phyloP scores from a whole-genome alignment of 176 grass and related monocot species.

The Paspalum notatum region DNA sequence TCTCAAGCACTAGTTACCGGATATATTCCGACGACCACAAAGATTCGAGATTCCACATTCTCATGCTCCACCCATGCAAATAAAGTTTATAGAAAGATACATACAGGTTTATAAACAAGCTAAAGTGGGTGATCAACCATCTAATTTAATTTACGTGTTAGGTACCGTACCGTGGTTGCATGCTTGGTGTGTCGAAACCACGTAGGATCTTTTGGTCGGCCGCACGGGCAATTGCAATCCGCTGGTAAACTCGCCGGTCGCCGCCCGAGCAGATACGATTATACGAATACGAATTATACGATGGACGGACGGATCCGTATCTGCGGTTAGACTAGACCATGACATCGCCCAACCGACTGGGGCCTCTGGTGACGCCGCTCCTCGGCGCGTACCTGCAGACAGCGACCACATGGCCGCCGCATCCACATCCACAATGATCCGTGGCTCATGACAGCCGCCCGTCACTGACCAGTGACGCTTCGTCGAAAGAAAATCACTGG shows the following conservation, averaged over 20 bases:
- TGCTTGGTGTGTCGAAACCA: no score
- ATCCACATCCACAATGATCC: not conserved
- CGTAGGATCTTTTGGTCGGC: no score
- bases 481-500: not conserved
- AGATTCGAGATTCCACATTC: not conserved
- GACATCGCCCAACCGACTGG: conserved; percentile 1
- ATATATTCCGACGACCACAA: conserved; percentile 3
- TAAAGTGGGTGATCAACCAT: not conserved
- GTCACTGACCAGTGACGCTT: not conserved
- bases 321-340: not conserved
- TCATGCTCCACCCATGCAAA: not conserved
- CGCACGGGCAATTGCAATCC: no score
- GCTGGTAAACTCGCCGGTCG: no score
- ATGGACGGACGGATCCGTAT: not conserved
- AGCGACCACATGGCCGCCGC: conserved; percentile 18
- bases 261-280: not conserved
- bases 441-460: not conserved
- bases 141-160: not conserved
- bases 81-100: not conserved
- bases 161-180: no score
- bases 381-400: not conserved
- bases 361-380: not conserved
- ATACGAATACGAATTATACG: no score
- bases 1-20: conserved; percentile 6
- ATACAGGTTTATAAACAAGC: not conserved